A percentile compares a stretch with the other conserved stretches of the same genome.
These are phyloP conservation scores for Lippia alba DNA, from an alignment of 305 asterid genomes.

Conservation along the genomic window DNA sequence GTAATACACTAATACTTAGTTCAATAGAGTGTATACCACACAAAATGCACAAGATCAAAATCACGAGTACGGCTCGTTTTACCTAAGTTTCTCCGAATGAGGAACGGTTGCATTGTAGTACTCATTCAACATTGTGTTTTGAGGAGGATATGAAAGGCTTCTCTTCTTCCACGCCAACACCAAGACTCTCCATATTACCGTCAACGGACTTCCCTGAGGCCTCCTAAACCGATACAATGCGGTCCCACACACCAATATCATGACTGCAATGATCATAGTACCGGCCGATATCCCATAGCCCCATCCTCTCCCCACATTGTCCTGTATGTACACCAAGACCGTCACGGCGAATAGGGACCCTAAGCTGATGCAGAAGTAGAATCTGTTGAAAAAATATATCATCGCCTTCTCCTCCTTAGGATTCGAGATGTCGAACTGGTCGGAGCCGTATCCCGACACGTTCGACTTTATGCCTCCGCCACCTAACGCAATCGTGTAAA, in stretches of 20 bases:
- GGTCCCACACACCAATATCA: conserved; percentile 59
- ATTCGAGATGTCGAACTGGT: conserved; percentile 70
- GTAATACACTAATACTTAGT: too few species aligned
- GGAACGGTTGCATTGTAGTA: conserved; percentile 56
- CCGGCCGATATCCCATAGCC: conserved; percentile 89
- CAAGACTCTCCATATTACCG: conserved; percentile 71
- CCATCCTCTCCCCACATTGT: conserved; percentile 81
- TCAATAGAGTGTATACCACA: too few species aligned
- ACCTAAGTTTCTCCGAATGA: conserved; percentile 66
- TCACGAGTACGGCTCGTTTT: background rate
- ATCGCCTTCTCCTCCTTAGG: conserved; percentile 74
- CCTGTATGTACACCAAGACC: conserved; percentile 80
- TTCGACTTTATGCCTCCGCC: conserved; percentile 91
- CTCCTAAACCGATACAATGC: conserved; percentile 55
- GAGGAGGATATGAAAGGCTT: conserved; percentile 49
- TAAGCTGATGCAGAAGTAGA: conserved; percentile 80
- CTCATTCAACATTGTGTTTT: conserved; percentile 58
- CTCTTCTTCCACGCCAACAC: conserved; percentile 67
- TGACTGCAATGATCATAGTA: conserved; percentile 69
- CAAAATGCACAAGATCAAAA: too few species aligned
- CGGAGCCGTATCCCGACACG: conserved; percentile 88
- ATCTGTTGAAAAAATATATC: conserved; percentile 82
- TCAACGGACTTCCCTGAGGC: conserved; percentile 90
- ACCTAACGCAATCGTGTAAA: conserved; percentile 81
- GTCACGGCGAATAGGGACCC: conserved; percentile 88